Conservation (phyloP, 441 rosid genomes). For the Bruguiera hainesii region DNA sequence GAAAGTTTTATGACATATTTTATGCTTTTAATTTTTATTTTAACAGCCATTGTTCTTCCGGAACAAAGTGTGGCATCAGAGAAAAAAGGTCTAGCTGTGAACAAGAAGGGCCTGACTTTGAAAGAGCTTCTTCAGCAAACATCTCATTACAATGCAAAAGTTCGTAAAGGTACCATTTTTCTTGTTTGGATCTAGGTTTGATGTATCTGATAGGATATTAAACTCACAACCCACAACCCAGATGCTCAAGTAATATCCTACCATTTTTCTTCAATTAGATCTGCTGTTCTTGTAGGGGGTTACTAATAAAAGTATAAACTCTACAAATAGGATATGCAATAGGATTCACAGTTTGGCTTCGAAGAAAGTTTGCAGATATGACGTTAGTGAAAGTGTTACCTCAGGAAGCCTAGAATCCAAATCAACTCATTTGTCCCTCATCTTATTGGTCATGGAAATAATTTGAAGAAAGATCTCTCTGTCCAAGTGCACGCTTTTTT, state of each 20-base stretch:
- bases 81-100: slow-evolving; percentile 76
- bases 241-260: too few relatives aligned
- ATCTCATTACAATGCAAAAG: slow-evolving; percentile 76
- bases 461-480: too few relatives aligned
- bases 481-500: too few relatives aligned
- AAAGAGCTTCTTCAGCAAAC: slow-evolving; percentile 80
- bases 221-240: too few relatives aligned
- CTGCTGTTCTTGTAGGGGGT: not conserved
- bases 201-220: too few relatives aligned
- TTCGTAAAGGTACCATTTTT: slow-evolving; percentile 55
- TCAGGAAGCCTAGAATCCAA: too few relatives aligned
- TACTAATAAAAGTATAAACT: not conserved
- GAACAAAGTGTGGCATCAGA: slow-evolving; percentile 86
- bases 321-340: not conserved
- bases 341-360: not conserved
- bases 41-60: slow-evolving; percentile 77
- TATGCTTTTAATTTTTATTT: not conserved
- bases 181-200: not conserved
- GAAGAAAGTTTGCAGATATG: not conserved
- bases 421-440: too few relatives aligned
- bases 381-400: not conserved
- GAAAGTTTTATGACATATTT: not conserved
- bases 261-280: too few relatives aligned
- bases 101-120: slow-evolving; percentile 86
- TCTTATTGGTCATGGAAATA: too few relatives aligned